Base-by-base conservation (phyloP, 2,329 filamentous ascomycete species). In the Calonectria naviculata region DNA sequence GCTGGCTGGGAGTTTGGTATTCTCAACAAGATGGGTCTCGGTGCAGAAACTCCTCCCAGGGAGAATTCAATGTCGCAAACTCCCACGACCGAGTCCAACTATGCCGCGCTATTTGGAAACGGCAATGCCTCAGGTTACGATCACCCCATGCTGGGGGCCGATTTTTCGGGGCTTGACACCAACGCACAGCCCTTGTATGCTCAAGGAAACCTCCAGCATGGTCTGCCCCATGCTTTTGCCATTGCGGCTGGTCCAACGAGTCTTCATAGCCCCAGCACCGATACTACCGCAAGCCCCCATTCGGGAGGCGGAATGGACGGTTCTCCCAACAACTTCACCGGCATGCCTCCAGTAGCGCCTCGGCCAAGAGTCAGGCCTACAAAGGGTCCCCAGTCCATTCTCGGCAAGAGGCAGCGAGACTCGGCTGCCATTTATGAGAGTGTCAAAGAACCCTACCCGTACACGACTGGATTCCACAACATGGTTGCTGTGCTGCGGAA, bases 1-100 rank as follows among this genome's bases (percentile, higher is more conserved):
- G 96, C 95, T 71, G 96, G 95, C 21, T 89, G 98, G 82, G 97
- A 98, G 82, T 98, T 98, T 81, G 94, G 95, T 65, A 98, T 98
- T 90, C 90, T 99, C 0, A 95, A 95, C 31, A 96, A 98, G 81
- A 97, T 99, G 94, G 95, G 94, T 6, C 74, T 84, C 15, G 71
- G 94, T 17, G 93, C 92, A n/a, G 94, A 97, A 76, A 94, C 92
- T 19, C 91, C 93, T 8, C 90, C 93, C 6, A 91, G 91, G 66
- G 94, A 97, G 83, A 89, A 76, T 83, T 87, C 80, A 76, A 82
- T 81, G 80, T 88, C 81, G 1, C 82, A 83, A 62, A 83, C 81
- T 19, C 81, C 83, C 6, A 81, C 82, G 5, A 79, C 79, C 19
- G 83, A 84, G 36, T 78, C 81, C 44, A 84, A 83, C 38, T 84